A percentile compares a stretch with the other conserved stretches of the same genome.
Conservation (phyloP, 805 yeast species). For the Blastobotrys mokoenaii region DNA sequence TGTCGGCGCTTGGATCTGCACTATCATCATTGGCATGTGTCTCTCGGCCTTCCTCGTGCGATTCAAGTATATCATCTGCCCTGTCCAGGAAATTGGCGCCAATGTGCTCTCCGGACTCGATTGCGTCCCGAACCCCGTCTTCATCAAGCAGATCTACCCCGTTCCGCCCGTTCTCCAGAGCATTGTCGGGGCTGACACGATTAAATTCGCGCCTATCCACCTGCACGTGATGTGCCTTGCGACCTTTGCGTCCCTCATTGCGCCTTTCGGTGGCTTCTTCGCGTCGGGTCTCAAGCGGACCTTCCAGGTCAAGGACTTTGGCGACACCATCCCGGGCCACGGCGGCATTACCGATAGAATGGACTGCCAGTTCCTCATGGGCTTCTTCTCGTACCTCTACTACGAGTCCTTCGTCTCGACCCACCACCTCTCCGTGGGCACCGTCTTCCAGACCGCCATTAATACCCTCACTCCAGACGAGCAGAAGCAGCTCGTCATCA, state of each 20-base stretch:
- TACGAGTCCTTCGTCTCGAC: conserved; percentile 83
- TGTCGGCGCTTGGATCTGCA: conserved; percentile 94
- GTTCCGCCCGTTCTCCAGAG: conserved; percentile 59
- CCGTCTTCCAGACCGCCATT: conserved; percentile 66
- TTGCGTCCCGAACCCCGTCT: conserved; percentile 87
- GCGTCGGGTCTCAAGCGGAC: conserved; percentile 97
- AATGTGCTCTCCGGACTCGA: conserved; percentile 52
- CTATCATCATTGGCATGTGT: conserved; percentile 63
- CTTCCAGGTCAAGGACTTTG: conserved; percentile 93
- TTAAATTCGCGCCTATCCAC: conserved; percentile 77
- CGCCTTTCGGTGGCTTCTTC: conserved; percentile 98
- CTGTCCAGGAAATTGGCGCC: conserved; percentile 55
- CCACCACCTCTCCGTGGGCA: conserved; percentile 51
- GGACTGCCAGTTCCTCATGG: conserved; percentile 98
- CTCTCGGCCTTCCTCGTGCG: conserved; percentile 57
- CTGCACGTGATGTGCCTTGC: conserved; percentile 82
- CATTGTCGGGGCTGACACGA: conserved; percentile 36
- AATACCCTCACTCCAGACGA: conserved; percentile 61
- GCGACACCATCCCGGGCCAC: conserved; percentile 97
- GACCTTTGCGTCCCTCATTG: conserved; percentile 91
- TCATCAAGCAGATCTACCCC: conserved; percentile 67
- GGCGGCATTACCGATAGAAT: conserved; percentile 97
- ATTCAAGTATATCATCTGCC: conserved; percentile 77
- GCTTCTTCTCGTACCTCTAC: conserved; percentile 85
- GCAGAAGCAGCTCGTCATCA: conserved; percentile 50